Evolutionary conservation across 257 asterid genomes (phyloP), one percentile per base, ranked within the genome.

Genomic region (Capsicum pubescens): DNA sequence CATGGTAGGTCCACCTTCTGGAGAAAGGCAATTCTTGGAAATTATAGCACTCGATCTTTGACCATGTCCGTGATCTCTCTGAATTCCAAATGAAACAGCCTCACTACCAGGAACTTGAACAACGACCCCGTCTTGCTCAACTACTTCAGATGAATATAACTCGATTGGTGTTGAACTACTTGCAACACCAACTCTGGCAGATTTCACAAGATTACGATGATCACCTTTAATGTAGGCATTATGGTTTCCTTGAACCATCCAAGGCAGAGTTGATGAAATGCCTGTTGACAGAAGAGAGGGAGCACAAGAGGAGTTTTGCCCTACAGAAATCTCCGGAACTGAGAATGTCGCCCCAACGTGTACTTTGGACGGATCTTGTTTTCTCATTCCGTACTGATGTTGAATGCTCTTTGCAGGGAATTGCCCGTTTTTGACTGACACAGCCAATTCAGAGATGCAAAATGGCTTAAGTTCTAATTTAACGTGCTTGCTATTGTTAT

Each of bases 271-370:
- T 66, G 44, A 59, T 16, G 86, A 66, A 70, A 66, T 54, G 54
- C 83, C 85, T 2, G 86, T 84, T 48, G 97, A 94, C 98, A 94
- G 98, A 94, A 92, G 94, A 94, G 93, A 94, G 98, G 82, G 93
- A 92, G 94, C 97, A 87, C 85, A 56, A 80, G 79, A 26, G 35
- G 91, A 89, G 83, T 85, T 87, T 71, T 89, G 79, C 74, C 86
- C 79, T 88, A 13, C 67, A 11, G 86, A 76, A 13, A 86, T 54
- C 83, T 88, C 91, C 13, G 59, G 86, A 79, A 85, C 63, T 6
- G 88, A 71, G 16, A 56, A 70, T 61, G 89, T 68, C 0, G 85
- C 8, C n/a, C 82, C 71, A 79, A 78, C 71, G 76, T 66, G 87
- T 79, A 83, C 83, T 83, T 54, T 50, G 5, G 88, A 56, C 52